These are phyloP conservation scores for Quillaja saponaria DNA, from an alignment of 306 rosid species.

Conservation along the genomic window DNA sequence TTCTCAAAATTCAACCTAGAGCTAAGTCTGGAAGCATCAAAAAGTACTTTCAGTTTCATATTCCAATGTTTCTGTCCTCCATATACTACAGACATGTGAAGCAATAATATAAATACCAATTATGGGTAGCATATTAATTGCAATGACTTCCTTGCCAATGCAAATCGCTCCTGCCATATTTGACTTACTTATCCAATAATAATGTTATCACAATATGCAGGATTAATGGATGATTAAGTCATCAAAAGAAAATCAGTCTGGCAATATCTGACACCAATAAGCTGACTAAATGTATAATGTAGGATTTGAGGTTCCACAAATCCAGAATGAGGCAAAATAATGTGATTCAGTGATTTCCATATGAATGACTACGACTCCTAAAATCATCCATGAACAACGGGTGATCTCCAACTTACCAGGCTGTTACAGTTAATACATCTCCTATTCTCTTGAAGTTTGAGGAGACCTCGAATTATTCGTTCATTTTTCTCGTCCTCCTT, in stretches of 20 bases:
- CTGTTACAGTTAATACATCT: conserved; percentile 93
- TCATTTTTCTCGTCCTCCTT: conserved; percentile 92
- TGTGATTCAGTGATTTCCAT: conserved; percentile 1
- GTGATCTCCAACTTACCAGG: conserved; percentile 50
- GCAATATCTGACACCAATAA: conserved; percentile 2
- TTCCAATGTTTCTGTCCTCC: not conserved
- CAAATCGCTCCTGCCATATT: too few relatives aligned
- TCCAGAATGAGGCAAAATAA: conserved; percentile 4
- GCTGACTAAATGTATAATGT: not conserved
- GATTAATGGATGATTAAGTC: too few relatives aligned
- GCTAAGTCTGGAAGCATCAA: too few relatives aligned
- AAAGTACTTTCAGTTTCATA: too few relatives aligned
- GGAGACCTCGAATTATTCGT: conserved; percentile 82
- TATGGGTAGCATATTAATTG: conserved; percentile 11
- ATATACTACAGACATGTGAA: conserved; percentile 18
- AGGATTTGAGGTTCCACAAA: not conserved
- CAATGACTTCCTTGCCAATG: not conserved
- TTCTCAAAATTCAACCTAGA: conserved; percentile 14
- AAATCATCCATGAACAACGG: conserved; percentile 5
- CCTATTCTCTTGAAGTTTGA: conserved; percentile 73
- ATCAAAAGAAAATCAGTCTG: not conserved
- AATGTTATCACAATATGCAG: too few relatives aligned
- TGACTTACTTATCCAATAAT: not conserved
- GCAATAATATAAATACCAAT: not conserved
- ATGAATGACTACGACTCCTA: not conserved